phyloP scores from a whole-genome alignment of 2,329 filamentous ascomycete genomes.

The Fusarium armeniacum region DNA sequence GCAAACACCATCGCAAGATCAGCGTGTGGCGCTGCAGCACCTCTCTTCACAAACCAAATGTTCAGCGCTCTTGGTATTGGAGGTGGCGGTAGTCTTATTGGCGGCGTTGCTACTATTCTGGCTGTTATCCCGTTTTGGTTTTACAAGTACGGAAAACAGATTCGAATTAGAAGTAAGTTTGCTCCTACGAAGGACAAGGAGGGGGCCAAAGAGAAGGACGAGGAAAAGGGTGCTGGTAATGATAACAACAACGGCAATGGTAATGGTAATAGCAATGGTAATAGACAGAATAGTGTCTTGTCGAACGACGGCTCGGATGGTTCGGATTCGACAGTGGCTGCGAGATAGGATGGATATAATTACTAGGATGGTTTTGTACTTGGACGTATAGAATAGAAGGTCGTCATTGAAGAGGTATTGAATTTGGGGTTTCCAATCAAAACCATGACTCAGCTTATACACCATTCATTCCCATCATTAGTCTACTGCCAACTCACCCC shows the following conservation, averaged over 20 bases:
- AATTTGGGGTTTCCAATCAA: background rate
- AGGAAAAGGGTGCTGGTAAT: constrained; percentile 8
- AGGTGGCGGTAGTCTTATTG: constrained; percentile 39
- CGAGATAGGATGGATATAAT: background rate
- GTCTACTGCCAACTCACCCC: background rate
- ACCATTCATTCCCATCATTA: background rate
- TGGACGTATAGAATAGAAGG: background rate
- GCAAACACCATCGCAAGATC: constrained; percentile 40
- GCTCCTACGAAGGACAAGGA: constrained; percentile 25
- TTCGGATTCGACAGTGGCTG: constrained; percentile 18
- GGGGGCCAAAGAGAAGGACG: constrained; percentile 16
- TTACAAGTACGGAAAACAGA: constrained; percentile 41
- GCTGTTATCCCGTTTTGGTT: constrained; percentile 39
- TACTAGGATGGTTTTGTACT: background rate
- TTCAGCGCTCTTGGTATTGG: constrained; percentile 37
- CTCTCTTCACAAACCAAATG: constrained; percentile 42
- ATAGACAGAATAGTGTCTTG: constrained; percentile 8
- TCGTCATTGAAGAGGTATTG: background rate
- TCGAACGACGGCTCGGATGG: constrained; percentile 3
- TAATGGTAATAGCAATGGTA: too few relatives aligned
- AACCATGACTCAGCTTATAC: background rate
- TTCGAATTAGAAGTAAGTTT: constrained; percentile 42
- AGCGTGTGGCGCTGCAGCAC: constrained; percentile 41
- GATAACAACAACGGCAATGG: background rate
- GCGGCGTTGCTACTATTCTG: constrained; percentile 35